Conservation (phyloP, 2,329 filamentous ascomycete species). For the Fusarium veterinarium region DNA sequence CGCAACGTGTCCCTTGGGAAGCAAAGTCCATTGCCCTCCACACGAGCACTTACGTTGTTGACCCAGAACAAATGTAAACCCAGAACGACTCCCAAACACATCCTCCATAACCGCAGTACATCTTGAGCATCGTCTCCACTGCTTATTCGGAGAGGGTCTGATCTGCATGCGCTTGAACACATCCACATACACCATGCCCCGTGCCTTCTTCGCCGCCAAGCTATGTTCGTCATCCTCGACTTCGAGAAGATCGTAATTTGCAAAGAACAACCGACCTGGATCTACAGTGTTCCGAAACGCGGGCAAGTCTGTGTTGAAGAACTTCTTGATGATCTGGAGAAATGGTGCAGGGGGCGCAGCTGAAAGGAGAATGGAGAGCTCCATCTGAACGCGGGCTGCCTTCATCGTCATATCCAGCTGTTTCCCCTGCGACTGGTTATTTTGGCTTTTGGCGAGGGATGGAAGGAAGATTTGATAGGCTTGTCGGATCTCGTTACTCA, state of each 20-base stretch:
- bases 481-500: constrained; percentile 62
- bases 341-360: constrained; percentile 60
- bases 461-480: constrained; percentile 61
- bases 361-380: constrained; percentile 65
- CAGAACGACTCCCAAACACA: constrained; percentile 58
- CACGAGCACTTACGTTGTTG: constrained; percentile 68
- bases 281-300: constrained; percentile 71
- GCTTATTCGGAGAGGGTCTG: constrained; percentile 38
- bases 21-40: constrained; percentile 63
- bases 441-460: constrained; percentile 59
- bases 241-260: constrained; percentile 76
- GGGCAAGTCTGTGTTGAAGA: constrained; percentile 70
- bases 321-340: constrained; percentile 69
- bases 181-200: constrained; percentile 58
- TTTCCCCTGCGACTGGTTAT: constrained; percentile 57
- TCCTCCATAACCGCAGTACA: constrained; percentile 77
- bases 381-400: constrained; percentile 60
- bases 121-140: constrained; percentile 60
- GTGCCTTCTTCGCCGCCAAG: constrained; percentile 53
- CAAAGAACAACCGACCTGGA: constrained; percentile 76
- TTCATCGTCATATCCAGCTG: constrained; percentile 59
- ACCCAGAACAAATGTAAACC: constrained; percentile 63
- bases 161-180: constrained; percentile 71
- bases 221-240: constrained; percentile 68
- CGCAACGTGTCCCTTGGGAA: constrained; percentile 49